Evolutionary conservation across 78 protist species (phyloP), one percentile per base, ranked within the genome.

Genomic region (Dictyostelium firmibasis): DNA sequence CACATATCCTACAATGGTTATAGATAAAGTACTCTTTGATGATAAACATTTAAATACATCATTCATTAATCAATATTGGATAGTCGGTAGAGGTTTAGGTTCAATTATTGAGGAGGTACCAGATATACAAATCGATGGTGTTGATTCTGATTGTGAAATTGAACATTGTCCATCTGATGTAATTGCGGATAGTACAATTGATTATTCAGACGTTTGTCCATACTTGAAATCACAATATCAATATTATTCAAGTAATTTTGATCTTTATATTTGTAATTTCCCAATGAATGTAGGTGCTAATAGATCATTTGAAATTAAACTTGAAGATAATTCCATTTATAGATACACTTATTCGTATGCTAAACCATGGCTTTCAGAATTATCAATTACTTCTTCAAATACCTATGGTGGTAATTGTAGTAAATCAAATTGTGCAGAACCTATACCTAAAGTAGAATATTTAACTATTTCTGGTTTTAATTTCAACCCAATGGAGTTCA

Each of bases 41-140:
- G 67, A 57, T 20, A 57, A 57, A 57, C 67, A 4, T 57, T 57
- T 57, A 23, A 57, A 57, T 20, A 57, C 67, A 20, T 57, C 67
- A 5, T 4, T 6, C 0, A 6, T 57, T 14, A 57, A 57, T 57
- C 67, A 20, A 20, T 57, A 20, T 20, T 57, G 67, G 67, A 27
- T 67, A 27, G 75, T 67, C n/a, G 75, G 75, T 67, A 67, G 75
- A 67, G 35, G 35, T 27, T 67, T 67, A 67, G 75, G 75, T 67
- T 67, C 75, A 9, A 27, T 27, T 1, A 18, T 67, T 0, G 18
- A 10, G 10, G 36, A 67, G 1, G 8, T 11, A 27, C 75, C 75
- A 67, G 36, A 10, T 27, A 23, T 9, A 57, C 16, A 18, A 57
- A 20, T 16, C 4, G 67, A 57, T 57, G 27, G 9, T 20, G 67